A percentile compares a stretch with the other conserved stretches of the same genome.
Evolutionary conservation across 1,284 basidiomycete genomes (phyloP).

Genomic region (Sanghuangporus baumii): DNA sequence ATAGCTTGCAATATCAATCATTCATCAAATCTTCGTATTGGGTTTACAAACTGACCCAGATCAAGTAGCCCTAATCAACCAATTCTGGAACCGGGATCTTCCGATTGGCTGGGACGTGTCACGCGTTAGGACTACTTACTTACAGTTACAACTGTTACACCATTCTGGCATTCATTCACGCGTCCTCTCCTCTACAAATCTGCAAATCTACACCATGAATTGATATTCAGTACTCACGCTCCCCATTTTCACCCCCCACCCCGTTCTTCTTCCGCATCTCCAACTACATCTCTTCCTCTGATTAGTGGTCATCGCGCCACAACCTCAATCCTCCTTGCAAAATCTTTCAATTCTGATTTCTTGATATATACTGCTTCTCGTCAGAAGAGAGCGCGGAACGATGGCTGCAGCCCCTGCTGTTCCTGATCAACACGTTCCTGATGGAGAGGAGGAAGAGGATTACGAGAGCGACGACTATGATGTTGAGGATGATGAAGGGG

Average conservation of each 20-base stretch:
- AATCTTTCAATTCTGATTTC: neutral
- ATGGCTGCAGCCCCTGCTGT: conserved; percentile 4
- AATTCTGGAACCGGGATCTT: neutral
- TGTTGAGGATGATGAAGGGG: conserved; percentile 15
- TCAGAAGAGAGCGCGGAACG: neutral
- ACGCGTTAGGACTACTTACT: neutral
- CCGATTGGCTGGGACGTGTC: conserved; percentile 1
- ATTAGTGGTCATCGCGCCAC: neutral
- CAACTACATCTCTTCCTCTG: neutral
- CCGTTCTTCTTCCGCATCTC: neutral
- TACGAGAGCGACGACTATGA: conserved; percentile 18
- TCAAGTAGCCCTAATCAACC: neutral
- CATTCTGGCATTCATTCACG: neutral
- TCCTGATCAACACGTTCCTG: conserved; percentile 1
- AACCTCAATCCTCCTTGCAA: neutral
- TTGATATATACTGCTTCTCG: neutral
- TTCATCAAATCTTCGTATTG: too few species aligned
- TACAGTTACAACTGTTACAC: too few species aligned
- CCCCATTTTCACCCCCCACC: neutral
- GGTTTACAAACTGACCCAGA: neutral
- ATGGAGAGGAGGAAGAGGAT: conserved; percentile 13
- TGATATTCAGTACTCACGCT: neutral
- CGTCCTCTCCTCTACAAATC: too few species aligned
- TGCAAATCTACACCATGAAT: neutral
- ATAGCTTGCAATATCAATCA: too few species aligned